Conservation (phyloP, 768 basidiomycete species). For the Hypsizygus marmoreus region DNA sequence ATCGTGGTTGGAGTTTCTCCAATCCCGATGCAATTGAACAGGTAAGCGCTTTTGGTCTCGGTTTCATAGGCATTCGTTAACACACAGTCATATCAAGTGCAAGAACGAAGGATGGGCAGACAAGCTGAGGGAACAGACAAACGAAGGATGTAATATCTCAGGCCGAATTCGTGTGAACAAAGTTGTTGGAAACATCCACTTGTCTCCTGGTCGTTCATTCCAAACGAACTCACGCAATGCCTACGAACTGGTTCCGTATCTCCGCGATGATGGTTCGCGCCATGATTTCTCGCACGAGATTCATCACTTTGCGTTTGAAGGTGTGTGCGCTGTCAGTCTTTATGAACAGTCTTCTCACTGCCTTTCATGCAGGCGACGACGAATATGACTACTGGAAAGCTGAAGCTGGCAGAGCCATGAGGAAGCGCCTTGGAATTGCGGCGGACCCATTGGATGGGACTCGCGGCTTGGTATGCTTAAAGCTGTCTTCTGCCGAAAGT, state of each 20-base stretch:
- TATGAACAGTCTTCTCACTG: neutral
- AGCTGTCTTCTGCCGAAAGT: neutral
- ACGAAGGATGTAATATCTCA: slow-evolving; percentile 92
- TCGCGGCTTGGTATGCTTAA: slow-evolving; percentile 50
- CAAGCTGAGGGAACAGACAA: slow-evolving; percentile 86
- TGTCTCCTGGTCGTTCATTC: slow-evolving; percentile 96
- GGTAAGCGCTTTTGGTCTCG: slow-evolving; percentile 43
- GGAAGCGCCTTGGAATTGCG: slow-evolving; percentile 69
- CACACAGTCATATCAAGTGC: slow-evolving; percentile 57
- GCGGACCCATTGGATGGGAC: slow-evolving; percentile 77
- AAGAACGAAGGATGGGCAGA: slow-evolving; percentile 93
- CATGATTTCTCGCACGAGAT: slow-evolving; percentile 95
- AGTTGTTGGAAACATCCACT: slow-evolving; percentile 92
- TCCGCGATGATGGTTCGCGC: slow-evolving; percentile 81
- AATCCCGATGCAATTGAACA: slow-evolving; percentile 93
- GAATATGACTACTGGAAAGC: slow-evolving; percentile 76
- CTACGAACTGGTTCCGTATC: slow-evolving; percentile 92
- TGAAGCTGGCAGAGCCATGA: slow-evolving; percentile 60
- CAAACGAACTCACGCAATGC: slow-evolving; percentile 78
- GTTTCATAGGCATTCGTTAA: neutral
- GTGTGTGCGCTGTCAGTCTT: slow-evolving; percentile 22
- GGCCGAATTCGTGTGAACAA: slow-evolving; percentile 96
- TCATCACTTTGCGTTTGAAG: slow-evolving; percentile 78
- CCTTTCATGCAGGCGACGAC: slow-evolving; percentile 58
- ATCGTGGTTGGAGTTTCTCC: slow-evolving; percentile 93